Conservation (phyloP, 148 eudicot species). For the Persicaria tinctoria region DNA sequence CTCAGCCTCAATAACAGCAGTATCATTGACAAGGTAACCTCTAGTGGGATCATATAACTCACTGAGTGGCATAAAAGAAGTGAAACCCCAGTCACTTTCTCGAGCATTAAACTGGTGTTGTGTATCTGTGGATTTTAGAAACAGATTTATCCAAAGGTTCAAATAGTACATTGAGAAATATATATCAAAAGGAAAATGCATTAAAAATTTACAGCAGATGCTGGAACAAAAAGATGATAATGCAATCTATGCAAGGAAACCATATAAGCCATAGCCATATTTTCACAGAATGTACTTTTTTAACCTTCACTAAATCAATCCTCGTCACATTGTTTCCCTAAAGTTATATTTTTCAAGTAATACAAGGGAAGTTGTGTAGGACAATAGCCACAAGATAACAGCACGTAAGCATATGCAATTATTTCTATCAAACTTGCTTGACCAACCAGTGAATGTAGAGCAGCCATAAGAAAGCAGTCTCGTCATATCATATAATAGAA, state of each 20-base stretch:
- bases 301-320: background rate
- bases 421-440: background rate
- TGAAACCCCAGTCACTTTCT: constrained; percentile 25
- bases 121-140: constrained; percentile 15
- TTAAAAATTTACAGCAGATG: background rate
- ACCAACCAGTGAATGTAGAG: background rate
- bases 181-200: background rate
- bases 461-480: background rate
- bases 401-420: background rate
- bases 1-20: constrained; percentile 54
- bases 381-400: background rate
- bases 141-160: background rate
- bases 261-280: background rate
- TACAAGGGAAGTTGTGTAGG: background rate
- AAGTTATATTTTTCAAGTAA: background rate
- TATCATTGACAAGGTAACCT: constrained; percentile 23
- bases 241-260: background rate
- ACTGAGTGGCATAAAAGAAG: constrained; percentile 22
- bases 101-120: constrained; percentile 23
- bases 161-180: background rate
- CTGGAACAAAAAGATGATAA: background rate
- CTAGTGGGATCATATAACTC: constrained; percentile 21
- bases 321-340: background rate
- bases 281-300: background rate
- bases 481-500: background rate